Evolutionary conservation across 1,284 basidiomycete species (phyloP).

Genomic region (Sphaerobolus stellatus): DNA sequence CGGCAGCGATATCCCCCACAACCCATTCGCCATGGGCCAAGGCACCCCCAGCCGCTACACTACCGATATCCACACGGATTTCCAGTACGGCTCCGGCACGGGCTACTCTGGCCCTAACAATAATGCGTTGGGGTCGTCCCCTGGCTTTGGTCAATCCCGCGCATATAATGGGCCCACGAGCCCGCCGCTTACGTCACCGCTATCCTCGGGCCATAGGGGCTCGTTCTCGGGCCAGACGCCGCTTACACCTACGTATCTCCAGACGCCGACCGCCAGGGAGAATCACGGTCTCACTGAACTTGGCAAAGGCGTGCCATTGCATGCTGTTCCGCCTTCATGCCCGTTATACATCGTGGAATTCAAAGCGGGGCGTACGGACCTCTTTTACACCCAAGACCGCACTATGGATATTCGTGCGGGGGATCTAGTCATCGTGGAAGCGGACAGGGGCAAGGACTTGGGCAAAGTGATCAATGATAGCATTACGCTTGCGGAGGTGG

Average conservation of each 20-base stretch:
- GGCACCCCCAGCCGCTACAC: background rate
- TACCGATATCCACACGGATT: background rate
- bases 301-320: constrained; percentile 87
- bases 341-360: constrained; percentile 97
- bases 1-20: constrained; percentile 2
- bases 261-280: constrained; percentile 3
- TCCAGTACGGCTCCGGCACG: no score
- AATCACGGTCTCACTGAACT: constrained; percentile 57
- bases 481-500: constrained; percentile 89
- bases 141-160: background rate
- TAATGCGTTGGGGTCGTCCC: no score
- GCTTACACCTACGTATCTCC: background rate
- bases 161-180: constrained; percentile 1
- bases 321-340: constrained; percentile 76
- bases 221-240: background rate
- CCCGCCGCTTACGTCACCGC: constrained; percentile 2
- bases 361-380: constrained; percentile 92
- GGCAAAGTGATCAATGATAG: constrained; percentile 89
- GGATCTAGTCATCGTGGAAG: constrained; percentile 95
- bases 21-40: constrained; percentile 3
- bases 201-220: constrained; percentile 5
- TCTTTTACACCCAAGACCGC: constrained; percentile 83
- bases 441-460: constrained; percentile 91
- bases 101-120: no score
- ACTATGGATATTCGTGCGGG: constrained; percentile 70